phyloP scores from a whole-genome alignment of 345 rosid genomes.

The Mallotus nudiflorus region DNA sequence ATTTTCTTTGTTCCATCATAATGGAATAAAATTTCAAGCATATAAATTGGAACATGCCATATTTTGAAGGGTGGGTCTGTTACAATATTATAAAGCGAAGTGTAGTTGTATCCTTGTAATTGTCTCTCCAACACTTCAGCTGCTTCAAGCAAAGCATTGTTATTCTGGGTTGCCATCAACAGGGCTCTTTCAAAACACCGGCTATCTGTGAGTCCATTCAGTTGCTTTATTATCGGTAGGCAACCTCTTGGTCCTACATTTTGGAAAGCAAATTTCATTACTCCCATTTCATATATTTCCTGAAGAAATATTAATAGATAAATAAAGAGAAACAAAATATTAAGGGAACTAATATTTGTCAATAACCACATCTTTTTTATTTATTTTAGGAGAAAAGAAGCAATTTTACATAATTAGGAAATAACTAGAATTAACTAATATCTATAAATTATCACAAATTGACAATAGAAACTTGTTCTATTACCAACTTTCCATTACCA shows the following conservation, averaged over 20 bases:
- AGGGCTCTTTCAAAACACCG: slow-evolving; percentile 16
- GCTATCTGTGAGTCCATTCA: background rate
- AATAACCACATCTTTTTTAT: too few relatives aligned
- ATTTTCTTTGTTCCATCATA: too few relatives aligned
- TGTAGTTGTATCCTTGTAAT: slow-evolving; percentile 34
- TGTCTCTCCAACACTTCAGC: slow-evolving; percentile 3
- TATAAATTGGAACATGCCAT: slow-evolving; percentile 13
- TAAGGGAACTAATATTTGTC: too few relatives aligned
- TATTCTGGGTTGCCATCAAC: slow-evolving; percentile 29
- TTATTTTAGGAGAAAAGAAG: too few relatives aligned
- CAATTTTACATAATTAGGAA: too few relatives aligned
- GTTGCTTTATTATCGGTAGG: slow-evolving; percentile 17
- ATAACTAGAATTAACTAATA: too few relatives aligned
- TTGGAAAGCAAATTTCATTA: slow-evolving; percentile 33
- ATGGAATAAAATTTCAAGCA: too few relatives aligned
- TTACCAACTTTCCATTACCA: too few relatives aligned
- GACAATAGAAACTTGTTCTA: too few relatives aligned
- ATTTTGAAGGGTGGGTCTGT: slow-evolving; percentile 9
- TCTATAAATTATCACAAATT: too few relatives aligned
- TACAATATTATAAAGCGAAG: slow-evolving; percentile 10
- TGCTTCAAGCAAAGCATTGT: slow-evolving; percentile 10
- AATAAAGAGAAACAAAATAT: too few relatives aligned
- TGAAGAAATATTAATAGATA: too few relatives aligned
- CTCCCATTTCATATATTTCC: slow-evolving; percentile 29
- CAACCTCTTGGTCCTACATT: slow-evolving; percentile 42